These are phyloP conservation scores for Paxillus ammoniavirescens DNA, from an alignment of 768 basidiomycete genomes.

Conservation along the genomic window DNA sequence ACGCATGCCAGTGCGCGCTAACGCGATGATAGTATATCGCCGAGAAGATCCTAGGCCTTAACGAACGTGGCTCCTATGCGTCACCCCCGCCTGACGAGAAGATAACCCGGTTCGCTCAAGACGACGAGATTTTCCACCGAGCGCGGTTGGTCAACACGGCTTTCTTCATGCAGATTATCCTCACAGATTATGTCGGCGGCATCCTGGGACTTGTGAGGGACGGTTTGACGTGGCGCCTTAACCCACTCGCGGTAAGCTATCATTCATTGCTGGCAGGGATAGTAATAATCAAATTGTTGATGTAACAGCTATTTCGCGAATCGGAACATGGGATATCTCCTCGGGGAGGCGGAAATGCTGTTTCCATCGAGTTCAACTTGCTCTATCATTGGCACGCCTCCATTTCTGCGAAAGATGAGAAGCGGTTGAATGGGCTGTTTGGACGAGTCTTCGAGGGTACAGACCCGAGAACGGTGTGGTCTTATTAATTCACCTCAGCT, in stretches of 20 bases:
- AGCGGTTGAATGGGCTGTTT: constrained; percentile 55
- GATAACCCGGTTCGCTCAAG: constrained; percentile 43
- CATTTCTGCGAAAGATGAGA: constrained; percentile 50
- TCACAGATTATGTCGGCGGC: constrained; percentile 71
- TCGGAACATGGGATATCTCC: constrained; percentile 50
- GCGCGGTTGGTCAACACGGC: constrained; percentile 73
- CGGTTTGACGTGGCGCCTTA: constrained; percentile 61
- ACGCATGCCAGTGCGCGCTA: constrained; percentile 3
- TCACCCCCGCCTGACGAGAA: constrained; percentile 16
- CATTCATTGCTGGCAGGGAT: neutral
- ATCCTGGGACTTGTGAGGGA: constrained; percentile 72
- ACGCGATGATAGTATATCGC: constrained; percentile 57
- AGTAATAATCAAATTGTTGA: neutral
- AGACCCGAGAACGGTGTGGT: constrained; percentile 40
- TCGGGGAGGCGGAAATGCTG: constrained; percentile 72
- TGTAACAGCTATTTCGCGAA: constrained; percentile 48
- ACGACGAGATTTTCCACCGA: constrained; percentile 76
- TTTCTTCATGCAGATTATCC: constrained; percentile 67
- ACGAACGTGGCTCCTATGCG: constrained; percentile 54
- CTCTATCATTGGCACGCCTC: constrained; percentile 66
- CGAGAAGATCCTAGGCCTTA: constrained; percentile 62
- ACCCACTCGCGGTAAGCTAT: constrained; percentile 55
- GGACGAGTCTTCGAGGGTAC: constrained; percentile 38
- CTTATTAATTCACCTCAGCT: neutral
- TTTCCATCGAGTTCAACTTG: constrained; percentile 73